Conservation (phyloP, 2,329 filamentous ascomycete species). For the Didymosphaeria variabile region DNA sequence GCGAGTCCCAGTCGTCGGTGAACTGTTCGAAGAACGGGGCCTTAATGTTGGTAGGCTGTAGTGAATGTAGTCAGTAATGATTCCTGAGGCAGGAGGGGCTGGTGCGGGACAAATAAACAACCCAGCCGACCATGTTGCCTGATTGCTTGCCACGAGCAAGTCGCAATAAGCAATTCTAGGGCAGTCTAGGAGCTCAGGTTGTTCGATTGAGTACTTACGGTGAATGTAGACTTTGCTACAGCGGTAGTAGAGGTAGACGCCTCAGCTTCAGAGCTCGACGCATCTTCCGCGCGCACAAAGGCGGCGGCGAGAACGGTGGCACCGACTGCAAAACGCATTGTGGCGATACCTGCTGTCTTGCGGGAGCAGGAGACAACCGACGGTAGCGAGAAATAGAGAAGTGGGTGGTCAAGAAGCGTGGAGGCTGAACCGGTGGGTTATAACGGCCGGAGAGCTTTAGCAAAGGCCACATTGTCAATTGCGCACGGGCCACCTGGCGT, state of each 20-base stretch:
- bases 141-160: not conserved
- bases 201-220: conserved; percentile 67
- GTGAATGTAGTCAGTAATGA: conserved; percentile 26
- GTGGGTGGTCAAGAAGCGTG: conserved; percentile 24
- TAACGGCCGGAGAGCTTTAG: conserved; percentile 17
- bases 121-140: not conserved
- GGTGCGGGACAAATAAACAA: not conserved
- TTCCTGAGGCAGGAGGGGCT: not conserved
- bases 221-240: conserved; percentile 81
- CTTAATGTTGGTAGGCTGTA: conserved; percentile 86
- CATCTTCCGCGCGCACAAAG: conserved; percentile 75
- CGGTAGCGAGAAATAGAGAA: conserved; percentile 19
- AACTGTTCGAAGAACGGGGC: conserved; percentile 98
- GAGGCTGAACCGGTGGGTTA: conserved; percentile 17
- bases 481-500: conserved; percentile 12
- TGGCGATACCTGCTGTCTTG: conserved; percentile 42
- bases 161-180: not conserved
- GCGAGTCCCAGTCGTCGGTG: conserved; percentile 90
- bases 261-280: conserved; percentile 56
- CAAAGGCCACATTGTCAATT: conserved; percentile 18
- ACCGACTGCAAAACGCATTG: conserved; percentile 72
- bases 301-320: conserved; percentile 76
- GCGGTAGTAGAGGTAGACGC: conserved; percentile 66
- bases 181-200: not conserved
- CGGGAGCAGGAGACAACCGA: conserved; percentile 40